These are phyloP conservation scores for Zygoascus biomembranicola DNA, from an alignment of 805 yeast genomes.

Conservation along the genomic window DNA sequence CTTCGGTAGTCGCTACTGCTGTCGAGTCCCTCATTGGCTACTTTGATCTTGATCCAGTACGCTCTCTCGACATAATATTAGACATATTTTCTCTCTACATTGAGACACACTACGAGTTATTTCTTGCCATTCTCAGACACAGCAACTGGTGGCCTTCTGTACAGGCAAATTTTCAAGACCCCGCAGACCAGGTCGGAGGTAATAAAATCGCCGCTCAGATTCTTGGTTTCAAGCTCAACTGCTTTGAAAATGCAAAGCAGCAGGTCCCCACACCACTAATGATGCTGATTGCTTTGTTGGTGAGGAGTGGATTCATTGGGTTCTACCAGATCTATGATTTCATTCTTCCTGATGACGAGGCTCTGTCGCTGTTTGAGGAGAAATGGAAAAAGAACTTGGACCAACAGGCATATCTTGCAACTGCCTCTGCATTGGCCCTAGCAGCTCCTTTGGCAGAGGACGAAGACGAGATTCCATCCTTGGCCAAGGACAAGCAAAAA, in stretches of 20 bases:
- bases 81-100: slow-evolving; percentile 42
- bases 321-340: slow-evolving; percentile 53
- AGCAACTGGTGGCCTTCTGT: slow-evolving; percentile 64
- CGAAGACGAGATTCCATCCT: slow-evolving; percentile 38
- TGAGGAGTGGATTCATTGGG: slow-evolving; percentile 59
- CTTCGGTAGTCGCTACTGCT: slow-evolving; percentile 35
- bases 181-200: slow-evolving; percentile 43
- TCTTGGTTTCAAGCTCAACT: slow-evolving; percentile 39
- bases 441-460: slow-evolving; percentile 78
- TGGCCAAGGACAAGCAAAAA: background rate
- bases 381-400: slow-evolving; percentile 41
- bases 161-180: slow-evolving; percentile 24
- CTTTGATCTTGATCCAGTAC: slow-evolving; percentile 63
- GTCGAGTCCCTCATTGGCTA: slow-evolving; percentile 61
- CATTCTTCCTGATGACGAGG: slow-evolving; percentile 44
- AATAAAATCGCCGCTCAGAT: slow-evolving; percentile 46
- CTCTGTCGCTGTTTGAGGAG: slow-evolving; percentile 37
- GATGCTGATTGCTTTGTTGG: slow-evolving; percentile 44
- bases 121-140: slow-evolving; percentile 40
- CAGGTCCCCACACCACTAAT: slow-evolving; percentile 34
- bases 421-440: slow-evolving; percentile 72
- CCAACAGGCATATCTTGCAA: slow-evolving; percentile 50
- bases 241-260: slow-evolving; percentile 9
- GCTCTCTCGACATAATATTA: slow-evolving; percentile 57
- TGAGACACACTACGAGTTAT: slow-evolving; percentile 37